Conservation (phyloP, 2,329 filamentous ascomycete species). For the Scedosporium boydii region DNA sequence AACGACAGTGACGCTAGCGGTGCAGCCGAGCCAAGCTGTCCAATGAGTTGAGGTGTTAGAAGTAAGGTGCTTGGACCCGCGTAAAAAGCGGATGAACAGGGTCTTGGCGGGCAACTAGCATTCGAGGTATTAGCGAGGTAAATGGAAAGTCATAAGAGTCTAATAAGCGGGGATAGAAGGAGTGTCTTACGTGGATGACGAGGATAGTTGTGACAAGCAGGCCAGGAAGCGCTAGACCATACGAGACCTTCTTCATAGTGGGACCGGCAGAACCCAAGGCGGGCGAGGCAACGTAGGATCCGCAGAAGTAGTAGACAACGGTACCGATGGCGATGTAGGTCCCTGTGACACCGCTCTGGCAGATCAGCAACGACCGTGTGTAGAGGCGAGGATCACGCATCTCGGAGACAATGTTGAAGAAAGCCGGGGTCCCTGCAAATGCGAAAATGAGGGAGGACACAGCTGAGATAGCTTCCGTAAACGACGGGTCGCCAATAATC, state of each 20-base stretch:
- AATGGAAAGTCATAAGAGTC: no score
- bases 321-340: slow-evolving; percentile 21
- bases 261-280: slow-evolving; percentile 18
- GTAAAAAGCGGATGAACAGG: slow-evolving; percentile 18
- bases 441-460: slow-evolving; percentile 25
- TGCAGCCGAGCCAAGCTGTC: slow-evolving; percentile 19
- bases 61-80: slow-evolving; percentile 19
- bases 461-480: slow-evolving; percentile 17
- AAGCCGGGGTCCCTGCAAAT: slow-evolving; percentile 25
- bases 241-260: no score
- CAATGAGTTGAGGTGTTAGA: slow-evolving; percentile 18
- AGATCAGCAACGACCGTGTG: slow-evolving; percentile 17
- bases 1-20: slow-evolving; percentile 9
- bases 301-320: slow-evolving; percentile 32
- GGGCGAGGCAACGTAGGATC: slow-evolving; percentile 34
- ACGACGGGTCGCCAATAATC: slow-evolving; percentile 19
- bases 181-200: slow-evolving; percentile 16
- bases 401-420: slow-evolving; percentile 22
- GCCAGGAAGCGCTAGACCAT: slow-evolving; percentile 23
- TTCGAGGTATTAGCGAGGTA: not conserved
- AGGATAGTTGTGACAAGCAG: slow-evolving; percentile 18
- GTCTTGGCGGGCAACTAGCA: slow-evolving; percentile 17
- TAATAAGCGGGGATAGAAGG: no score
- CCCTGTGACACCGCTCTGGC: slow-evolving; percentile 17
- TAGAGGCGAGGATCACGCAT: slow-evolving; percentile 22